These are phyloP conservation scores for Lasiosphaeria ovina DNA, from an alignment of 495 filamentous ascomycete species.

Conservation along the genomic window DNA sequence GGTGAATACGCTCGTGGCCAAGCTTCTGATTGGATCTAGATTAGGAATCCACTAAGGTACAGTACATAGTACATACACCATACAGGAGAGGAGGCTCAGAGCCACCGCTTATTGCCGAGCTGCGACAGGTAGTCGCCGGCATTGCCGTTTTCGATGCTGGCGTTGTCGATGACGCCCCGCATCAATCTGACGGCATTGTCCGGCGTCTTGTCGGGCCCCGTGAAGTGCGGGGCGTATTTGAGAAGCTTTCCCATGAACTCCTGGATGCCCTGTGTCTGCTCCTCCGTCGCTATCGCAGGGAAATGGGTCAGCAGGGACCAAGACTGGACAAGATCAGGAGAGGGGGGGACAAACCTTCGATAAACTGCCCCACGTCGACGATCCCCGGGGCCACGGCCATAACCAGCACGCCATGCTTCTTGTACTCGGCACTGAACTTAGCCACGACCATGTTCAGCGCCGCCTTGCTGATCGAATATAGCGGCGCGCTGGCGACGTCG, in stretches of 20 bases:
- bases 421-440: conserved; percentile 52
- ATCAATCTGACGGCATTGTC: conserved; percentile 40
- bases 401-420: conserved; percentile 52
- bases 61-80: neutral
- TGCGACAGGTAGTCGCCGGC: conserved; percentile 56
- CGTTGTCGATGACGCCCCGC: conserved; percentile 35
- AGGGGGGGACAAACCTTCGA: conserved; percentile 20
- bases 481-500: conserved; percentile 22
- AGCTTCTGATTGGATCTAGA: too few species aligned
- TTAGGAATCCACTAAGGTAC: neutral
- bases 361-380: conserved; percentile 40
- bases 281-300: conserved; percentile 34
- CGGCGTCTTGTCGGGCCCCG: conserved; percentile 38
- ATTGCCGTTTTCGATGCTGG: conserved; percentile 48
- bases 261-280: conserved; percentile 31
- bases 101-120: conserved; percentile 9
- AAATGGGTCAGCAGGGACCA: neutral
- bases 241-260: conserved; percentile 37
- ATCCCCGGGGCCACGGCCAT: conserved; percentile 48
- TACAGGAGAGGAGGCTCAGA: neutral
- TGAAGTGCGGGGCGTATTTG: conserved; percentile 49
- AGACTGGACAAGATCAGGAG: neutral
- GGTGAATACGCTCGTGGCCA: too few species aligned
- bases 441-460: conserved; percentile 45
- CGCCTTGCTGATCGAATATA: conserved; percentile 42